These are phyloP conservation scores for Barnettozyma pratensis DNA, from an alignment of 805 yeast species.

Conservation along the genomic window DNA sequence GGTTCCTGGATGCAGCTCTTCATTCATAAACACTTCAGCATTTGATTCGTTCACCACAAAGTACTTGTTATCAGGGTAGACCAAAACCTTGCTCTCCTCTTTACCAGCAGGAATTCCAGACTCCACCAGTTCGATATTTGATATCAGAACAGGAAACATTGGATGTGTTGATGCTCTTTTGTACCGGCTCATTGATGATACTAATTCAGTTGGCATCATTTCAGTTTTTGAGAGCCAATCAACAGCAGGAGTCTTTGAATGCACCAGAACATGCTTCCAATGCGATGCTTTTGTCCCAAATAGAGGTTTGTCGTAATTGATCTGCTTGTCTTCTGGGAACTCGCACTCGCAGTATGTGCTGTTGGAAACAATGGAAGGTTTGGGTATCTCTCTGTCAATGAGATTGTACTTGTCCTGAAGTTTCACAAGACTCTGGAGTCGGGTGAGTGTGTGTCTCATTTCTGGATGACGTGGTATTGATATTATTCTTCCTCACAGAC, in stretches of 20 bases:
- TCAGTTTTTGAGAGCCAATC: slow-evolving; percentile 45
- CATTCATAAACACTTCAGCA: slow-evolving; percentile 34
- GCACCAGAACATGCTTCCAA: slow-evolving; percentile 52
- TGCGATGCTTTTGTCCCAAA: slow-evolving; percentile 44
- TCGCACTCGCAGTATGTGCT: slow-evolving; percentile 44
- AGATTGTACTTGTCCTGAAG: slow-evolving; percentile 17
- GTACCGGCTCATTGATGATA: slow-evolving; percentile 32
- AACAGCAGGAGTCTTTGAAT: slow-evolving; percentile 36
- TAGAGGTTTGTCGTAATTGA: slow-evolving; percentile 35
- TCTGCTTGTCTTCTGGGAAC: slow-evolving; percentile 39
- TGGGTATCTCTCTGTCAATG: slow-evolving; percentile 12
- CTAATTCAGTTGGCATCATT: slow-evolving; percentile 37
- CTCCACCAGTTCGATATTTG: slow-evolving; percentile 35
- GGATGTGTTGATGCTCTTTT: slow-evolving; percentile 35
- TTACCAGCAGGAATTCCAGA: slow-evolving; percentile 1
- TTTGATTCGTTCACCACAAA: slow-evolving; percentile 18
- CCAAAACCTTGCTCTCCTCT: slow-evolving; percentile 25
- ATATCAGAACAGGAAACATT: slow-evolving; percentile 44
- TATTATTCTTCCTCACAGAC: too few relatives aligned
- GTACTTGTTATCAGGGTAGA: slow-evolving; percentile 50
- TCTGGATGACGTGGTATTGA: background rate
- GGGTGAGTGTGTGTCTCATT: slow-evolving; percentile 12
- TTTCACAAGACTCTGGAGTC: slow-evolving; percentile 1
- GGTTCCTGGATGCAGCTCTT: slow-evolving; percentile 33
- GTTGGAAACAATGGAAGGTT: slow-evolving; percentile 12